These are phyloP conservation scores for Hamigera avellanea DNA, from an alignment of 495 filamentous ascomycete genomes.

Conservation along the genomic window DNA sequence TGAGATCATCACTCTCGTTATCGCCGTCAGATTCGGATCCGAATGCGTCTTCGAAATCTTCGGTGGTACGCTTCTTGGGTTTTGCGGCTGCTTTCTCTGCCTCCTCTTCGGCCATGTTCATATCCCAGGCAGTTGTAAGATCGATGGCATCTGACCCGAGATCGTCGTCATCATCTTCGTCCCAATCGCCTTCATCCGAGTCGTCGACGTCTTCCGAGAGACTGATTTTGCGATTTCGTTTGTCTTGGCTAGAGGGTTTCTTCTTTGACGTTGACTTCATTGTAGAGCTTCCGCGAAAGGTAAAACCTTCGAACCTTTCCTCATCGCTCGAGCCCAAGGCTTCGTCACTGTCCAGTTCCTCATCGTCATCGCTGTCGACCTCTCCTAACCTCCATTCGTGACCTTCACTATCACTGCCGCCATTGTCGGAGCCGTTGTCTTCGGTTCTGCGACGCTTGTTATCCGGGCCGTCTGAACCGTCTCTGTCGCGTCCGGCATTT, in stretches of 20 bases:
- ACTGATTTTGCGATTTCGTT: constrained; percentile 30
- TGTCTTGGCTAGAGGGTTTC: constrained; percentile 15
- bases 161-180: constrained; percentile 49
- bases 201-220: constrained; percentile 47
- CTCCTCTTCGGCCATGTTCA: constrained; percentile 42
- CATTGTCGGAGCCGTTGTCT: constrained; percentile 22
- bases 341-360: constrained; percentile 83
- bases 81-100: constrained; percentile 19
- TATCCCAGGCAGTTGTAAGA: constrained; percentile 69
- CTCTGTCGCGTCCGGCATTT: constrained; percentile 17
- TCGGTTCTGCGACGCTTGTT: constrained; percentile 32
- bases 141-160: constrained; percentile 81
- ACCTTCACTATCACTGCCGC: constrained; percentile 75
- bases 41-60: constrained; percentile 11
- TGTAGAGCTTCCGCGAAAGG: constrained; percentile 56
- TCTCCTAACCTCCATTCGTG: constrained; percentile 78
- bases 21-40: constrained; percentile 25
- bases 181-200: constrained; percentile 28
- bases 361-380: constrained; percentile 64
- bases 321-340: constrained; percentile 85
- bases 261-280: constrained; percentile 33
- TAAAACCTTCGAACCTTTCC: constrained; percentile 65
- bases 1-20: constrained; percentile 36
- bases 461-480: constrained; percentile 37
- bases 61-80: constrained; percentile 16